Base-by-base conservation (phyloP, 1,139 yeast genomes). In the Hyphopichia fennica region DNA sequence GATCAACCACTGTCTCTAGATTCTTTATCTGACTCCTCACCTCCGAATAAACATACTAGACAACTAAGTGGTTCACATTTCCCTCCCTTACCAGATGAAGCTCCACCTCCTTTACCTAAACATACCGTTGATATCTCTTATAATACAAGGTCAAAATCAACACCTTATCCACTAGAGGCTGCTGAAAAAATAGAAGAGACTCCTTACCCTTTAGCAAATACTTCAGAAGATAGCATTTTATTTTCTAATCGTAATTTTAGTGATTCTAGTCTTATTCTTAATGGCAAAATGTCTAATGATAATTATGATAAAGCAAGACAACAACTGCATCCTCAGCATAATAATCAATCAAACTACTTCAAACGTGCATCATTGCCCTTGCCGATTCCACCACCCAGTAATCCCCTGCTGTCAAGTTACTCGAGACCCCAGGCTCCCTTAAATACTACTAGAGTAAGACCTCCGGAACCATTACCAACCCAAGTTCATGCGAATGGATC, bases 121-220 rank as follows among this genome's bases (percentile, higher is more conserved):
- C 56, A 25, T 30, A 41, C 41, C 19, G 34, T 15, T 32, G 39
- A 19, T 27, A 31, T 16, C 8, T n/a, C 20, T 17, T 15, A 29
- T n/a, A 10, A 29, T 6, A 16, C 20, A 8, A 9, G 7, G 4
- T n/a, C 5, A n/a, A 28, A 19, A 28, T 28, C 33, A 10, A 31
- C 50, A 2, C 57, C 58, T 1, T 53, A 54, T 37, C 59, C 58
- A 13, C 25, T 41, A 9, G 44, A 45, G 25, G 17, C 35, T 3
- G 11, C 20, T 3, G 20, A 20, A 13, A 48, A 41, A 23, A 30
- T 51, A 25, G 48, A 55, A 22, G 54, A 56, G 6, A 56, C 61
- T 1, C 67, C 68, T 6, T 53, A 48, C 35, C 60, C 59, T 15
- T 11, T 31, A 18, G 17, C 34, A 18, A 20, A 33, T 32, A 4